phyloP scores from a whole-genome alignment of 2,329 filamentous ascomycete genomes.

The Diplocarpon rosae region DNA sequence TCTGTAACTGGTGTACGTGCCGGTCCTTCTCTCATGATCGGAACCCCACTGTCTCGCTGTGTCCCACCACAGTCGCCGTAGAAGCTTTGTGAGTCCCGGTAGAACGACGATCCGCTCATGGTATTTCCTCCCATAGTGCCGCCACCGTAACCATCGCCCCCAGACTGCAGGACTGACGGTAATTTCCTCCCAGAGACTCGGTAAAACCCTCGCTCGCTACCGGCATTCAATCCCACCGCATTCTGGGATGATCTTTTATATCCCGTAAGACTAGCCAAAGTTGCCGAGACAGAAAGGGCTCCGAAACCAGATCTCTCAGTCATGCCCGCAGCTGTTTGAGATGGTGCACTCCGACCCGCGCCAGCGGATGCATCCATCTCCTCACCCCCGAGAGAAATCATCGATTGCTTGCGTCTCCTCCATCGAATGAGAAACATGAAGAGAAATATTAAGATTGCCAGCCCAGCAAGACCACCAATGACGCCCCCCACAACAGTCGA shows the following conservation, averaged over 20 bases:
- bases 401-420: constrained; percentile 38
- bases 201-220: constrained; percentile 48
- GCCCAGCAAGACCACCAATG: constrained; percentile 39
- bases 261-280: constrained; percentile 36
- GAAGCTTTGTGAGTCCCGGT: constrained; percentile 41
- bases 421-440: constrained; percentile 41
- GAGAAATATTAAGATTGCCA: constrained; percentile 43
- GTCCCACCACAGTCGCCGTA: constrained; percentile 22
- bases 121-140: constrained; percentile 27
- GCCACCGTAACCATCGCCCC: constrained; percentile 53
- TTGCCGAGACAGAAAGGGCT: constrained; percentile 37
- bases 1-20: constrained; percentile 50
- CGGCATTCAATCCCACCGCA: constrained; percentile 27
- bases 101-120: constrained; percentile 41
- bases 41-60: constrained; percentile 40
- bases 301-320: constrained; percentile 33
- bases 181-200: constrained; percentile 55
- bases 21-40: constrained; percentile 54
- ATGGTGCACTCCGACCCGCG: constrained; percentile 19
- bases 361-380: constrained; percentile 27
- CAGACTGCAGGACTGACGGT: constrained; percentile 48
- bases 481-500: constrained; percentile 25
- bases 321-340: constrained; percentile 30
- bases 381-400: constrained; percentile 34
- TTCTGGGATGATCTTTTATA: constrained; percentile 28